Base-by-base conservation (phyloP, 257 asterid genomes). In the Solanum habrochaites region DNA sequence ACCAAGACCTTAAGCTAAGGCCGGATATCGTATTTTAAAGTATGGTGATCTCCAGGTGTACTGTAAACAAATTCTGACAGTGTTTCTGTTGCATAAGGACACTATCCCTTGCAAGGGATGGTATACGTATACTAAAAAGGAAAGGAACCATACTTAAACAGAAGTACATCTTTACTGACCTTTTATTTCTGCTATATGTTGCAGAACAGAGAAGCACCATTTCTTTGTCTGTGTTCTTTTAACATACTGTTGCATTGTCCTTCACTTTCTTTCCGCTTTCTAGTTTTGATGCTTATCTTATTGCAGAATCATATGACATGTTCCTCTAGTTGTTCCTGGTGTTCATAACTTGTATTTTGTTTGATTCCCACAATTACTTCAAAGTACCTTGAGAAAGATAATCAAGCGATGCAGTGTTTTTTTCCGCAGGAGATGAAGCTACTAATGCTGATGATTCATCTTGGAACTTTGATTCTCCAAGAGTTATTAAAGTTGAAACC, bases 391-490 rank as follows among this genome's bases (percentile, higher is more conserved):
- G 85, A 49, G 32, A 80, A 80, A 80, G 85, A 80, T 47, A 47
- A 75, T 75, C 60, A 75, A 75, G 67, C 69, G 7, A 47, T 80
- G 67, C 67, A 27, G n/a, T 27, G 66, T 47, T 80, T 29, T 80
- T 15, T 49, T 49, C 67, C 29, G 69, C 85, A 95, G 98, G 95
- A 83, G 98, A 93, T 89, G 98, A 94, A 90, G 95, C 93, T 91
- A 91, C 92, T 45, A 85, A 91, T 83, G 90, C 93, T 86, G 98
- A 95, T 87, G 98, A 93, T 90, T 93, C 94, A 14, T 90, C 89
- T 89, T 94, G 93, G 92, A 92, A 94, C 52, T 93, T 91, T 86
- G 98, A 93, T 86, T 90, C 91, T 90, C 88, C 96, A 3, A 90
- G 90, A 75, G 90, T 93, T 52, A 52, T 93, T 14, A 90, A 87